These are phyloP conservation scores for Phyllosticta paracitricarpa DNA, from an alignment of 2,329 filamentous ascomycete species.

Conservation along the genomic window DNA sequence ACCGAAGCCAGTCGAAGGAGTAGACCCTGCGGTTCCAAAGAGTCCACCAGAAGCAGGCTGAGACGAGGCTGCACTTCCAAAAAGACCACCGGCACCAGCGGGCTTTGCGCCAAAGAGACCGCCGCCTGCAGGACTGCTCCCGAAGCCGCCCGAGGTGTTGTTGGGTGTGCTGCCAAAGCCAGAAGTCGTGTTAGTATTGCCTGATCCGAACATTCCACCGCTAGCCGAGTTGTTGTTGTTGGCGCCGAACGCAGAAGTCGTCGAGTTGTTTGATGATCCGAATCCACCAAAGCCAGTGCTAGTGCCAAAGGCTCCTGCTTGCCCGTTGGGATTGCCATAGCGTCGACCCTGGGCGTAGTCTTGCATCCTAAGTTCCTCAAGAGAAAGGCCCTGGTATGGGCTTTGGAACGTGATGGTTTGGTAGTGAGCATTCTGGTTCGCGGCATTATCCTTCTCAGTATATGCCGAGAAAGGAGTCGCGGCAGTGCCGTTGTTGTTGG, in stretches of 20 bases:
- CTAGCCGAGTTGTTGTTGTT: conserved; percentile 24
- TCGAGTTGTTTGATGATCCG: conserved; percentile 28
- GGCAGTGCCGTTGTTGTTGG: conserved; percentile 54
- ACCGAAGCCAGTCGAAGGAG: not conserved
- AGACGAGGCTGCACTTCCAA: conserved; percentile 17
- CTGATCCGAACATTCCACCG: conserved; percentile 34
- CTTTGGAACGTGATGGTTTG: conserved; percentile 73
- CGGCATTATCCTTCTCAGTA: conserved; percentile 59
- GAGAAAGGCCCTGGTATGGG: conserved; percentile 79
- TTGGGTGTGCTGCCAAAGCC: conserved; percentile 12
- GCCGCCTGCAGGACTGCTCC: conserved; percentile 18
- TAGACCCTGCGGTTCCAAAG: conserved; percentile 21
- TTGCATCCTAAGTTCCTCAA: conserved; percentile 57
- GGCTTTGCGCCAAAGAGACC: conserved; percentile 24
- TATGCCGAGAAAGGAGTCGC: conserved; percentile 55
- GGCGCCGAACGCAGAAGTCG: conserved; percentile 38
- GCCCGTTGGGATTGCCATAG: conserved; percentile 71
- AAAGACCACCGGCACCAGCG: conserved; percentile 16
- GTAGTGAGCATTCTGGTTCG: conserved; percentile 50
- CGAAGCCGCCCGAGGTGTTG: conserved; percentile 23
- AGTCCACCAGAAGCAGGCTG: conserved; percentile 19
- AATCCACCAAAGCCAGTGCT: conserved; percentile 46
- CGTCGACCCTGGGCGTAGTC: conserved; percentile 84
- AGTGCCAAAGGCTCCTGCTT: conserved; percentile 71
- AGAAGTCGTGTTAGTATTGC: conserved; percentile 20